These are phyloP conservation scores for Colletotrichum sp. DNA, from an alignment of 2,329 filamentous ascomycete species.

Conservation along the genomic window DNA sequence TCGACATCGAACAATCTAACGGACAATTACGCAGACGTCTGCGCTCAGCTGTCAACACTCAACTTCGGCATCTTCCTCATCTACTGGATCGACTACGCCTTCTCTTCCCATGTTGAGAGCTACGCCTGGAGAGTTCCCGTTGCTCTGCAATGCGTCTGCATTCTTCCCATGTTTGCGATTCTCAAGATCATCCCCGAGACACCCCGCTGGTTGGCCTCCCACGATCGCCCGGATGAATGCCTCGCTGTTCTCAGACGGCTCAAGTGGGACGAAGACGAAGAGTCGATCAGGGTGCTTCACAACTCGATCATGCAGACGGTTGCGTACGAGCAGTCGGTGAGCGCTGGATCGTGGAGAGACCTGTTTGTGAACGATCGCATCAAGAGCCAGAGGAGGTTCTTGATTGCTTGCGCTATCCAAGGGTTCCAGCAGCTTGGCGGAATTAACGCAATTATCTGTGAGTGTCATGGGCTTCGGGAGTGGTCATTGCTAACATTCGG, in stretches of 20 bases:
- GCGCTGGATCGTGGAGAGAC: constrained; percentile 31
- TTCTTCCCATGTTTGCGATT: constrained; percentile 42
- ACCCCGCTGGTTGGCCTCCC: constrained; percentile 46
- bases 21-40: constrained; percentile 36
- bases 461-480: neutral
- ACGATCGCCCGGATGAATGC: constrained; percentile 41
- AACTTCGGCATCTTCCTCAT: constrained; percentile 50
- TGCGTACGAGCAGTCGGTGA: constrained; percentile 35
- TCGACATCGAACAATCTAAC: neutral
- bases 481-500: neutral
- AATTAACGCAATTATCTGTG: constrained; percentile 54
- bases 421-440: constrained; percentile 50
- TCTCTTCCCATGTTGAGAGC: constrained; percentile 33
- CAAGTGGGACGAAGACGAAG: constrained; percentile 24
- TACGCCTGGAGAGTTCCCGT: constrained; percentile 46
- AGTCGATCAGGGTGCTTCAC: constrained; percentile 29
- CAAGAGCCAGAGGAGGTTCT: constrained; percentile 32
- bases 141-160: constrained; percentile 45
- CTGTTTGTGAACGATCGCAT: constrained; percentile 36
- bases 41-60: constrained; percentile 51
- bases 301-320: constrained; percentile 35
- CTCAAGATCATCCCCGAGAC: constrained; percentile 45
- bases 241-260: constrained; percentile 43
- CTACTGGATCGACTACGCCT: constrained; percentile 52
- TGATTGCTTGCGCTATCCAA: constrained; percentile 36